Conservation (phyloP, 164 flowering plant species). For the Magnolia kwangsiensis region DNA sequence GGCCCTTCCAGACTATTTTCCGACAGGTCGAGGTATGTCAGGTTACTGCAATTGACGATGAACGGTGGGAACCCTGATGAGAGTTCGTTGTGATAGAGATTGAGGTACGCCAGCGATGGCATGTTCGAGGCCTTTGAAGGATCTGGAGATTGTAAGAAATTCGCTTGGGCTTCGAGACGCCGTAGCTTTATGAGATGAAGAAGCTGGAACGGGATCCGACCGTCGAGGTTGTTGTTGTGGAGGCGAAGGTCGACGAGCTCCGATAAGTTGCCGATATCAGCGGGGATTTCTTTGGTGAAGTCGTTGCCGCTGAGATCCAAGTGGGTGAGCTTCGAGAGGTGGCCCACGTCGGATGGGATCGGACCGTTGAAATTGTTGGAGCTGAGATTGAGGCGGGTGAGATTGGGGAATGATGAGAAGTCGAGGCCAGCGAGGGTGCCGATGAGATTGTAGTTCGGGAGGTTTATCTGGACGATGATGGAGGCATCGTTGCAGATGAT, state of each 20-base stretch:
- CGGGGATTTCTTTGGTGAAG: conserved; percentile 25
- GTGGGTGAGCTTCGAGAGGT: conserved; percentile 23
- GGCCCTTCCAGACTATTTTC: conserved; percentile 29
- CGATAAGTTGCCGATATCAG: conserved; percentile 27
- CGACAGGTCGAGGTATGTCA: conserved; percentile 26
- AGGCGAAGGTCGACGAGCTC: conserved; percentile 24
- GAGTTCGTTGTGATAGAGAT: conserved; percentile 20
- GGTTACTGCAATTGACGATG: conserved; percentile 23
- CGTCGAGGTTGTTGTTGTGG: conserved; percentile 30
- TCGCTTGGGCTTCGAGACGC: conserved; percentile 28
- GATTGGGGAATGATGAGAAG: conserved; percentile 35
- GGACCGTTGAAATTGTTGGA: conserved; percentile 29
- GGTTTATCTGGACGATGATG: conserved; percentile 19
- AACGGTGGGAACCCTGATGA: conserved; percentile 26
- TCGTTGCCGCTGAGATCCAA: conserved; percentile 37
- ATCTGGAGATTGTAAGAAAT: conserved; percentile 30
- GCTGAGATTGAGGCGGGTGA: conserved; percentile 30
- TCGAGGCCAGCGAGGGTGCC: conserved; percentile 33
- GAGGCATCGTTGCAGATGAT: conserved; percentile 26
- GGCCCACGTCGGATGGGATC: neutral
- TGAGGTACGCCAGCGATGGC: conserved; percentile 30
- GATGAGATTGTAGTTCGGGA: conserved; percentile 14
- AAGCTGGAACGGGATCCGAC: conserved; percentile 37
- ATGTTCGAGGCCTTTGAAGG: conserved; percentile 18
- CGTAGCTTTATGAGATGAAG: conserved; percentile 31